Evolutionary conservation across 140 eudicot species (phyloP).

Genomic region (Cichorium intybus): DNA sequence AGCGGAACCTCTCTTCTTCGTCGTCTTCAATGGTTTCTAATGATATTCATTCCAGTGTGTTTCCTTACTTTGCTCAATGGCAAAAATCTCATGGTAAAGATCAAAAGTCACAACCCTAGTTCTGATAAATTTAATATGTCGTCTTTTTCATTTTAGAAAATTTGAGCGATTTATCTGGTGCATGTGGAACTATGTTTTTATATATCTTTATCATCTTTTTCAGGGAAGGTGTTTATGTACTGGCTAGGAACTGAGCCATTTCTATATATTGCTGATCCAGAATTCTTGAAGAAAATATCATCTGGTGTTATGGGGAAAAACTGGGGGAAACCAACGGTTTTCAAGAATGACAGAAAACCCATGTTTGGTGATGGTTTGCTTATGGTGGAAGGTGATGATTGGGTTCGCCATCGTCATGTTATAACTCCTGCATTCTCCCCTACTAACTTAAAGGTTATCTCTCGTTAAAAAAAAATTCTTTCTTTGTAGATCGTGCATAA

Average conservation of each 20-base stretch:
- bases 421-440: slow-evolving; percentile 94
- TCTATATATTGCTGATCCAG: slow-evolving; percentile 78
- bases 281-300: slow-evolving; percentile 66
- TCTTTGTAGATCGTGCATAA: background rate
- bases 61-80: slow-evolving; percentile 85
- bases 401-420: slow-evolving; percentile 93
- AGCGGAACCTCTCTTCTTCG: slow-evolving; percentile 12
- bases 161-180: background rate
- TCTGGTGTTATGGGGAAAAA: slow-evolving; percentile 67
- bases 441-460: slow-evolving; percentile 68
- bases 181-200: background rate
- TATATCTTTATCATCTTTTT: background rate
- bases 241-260: slow-evolving; percentile 98
- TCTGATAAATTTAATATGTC: background rate
- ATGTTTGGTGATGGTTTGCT: slow-evolving; percentile 89
- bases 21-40: slow-evolving; percentile 35
- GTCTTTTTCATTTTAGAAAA: background rate
- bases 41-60: slow-evolving; percentile 71
- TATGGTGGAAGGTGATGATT: slow-evolving; percentile 90
- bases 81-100: slow-evolving; percentile 50
- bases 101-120: background rate
- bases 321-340: slow-evolving; percentile 96
- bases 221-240: slow-evolving; percentile 87
- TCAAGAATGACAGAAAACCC: slow-evolving; percentile 76
- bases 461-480: background rate